Evolutionary conservation across 2,329 filamentous ascomycete genomes (phyloP), one percentile per base, ranked within the genome.

Genomic region (Aspergillus aculeatinus): DNA sequence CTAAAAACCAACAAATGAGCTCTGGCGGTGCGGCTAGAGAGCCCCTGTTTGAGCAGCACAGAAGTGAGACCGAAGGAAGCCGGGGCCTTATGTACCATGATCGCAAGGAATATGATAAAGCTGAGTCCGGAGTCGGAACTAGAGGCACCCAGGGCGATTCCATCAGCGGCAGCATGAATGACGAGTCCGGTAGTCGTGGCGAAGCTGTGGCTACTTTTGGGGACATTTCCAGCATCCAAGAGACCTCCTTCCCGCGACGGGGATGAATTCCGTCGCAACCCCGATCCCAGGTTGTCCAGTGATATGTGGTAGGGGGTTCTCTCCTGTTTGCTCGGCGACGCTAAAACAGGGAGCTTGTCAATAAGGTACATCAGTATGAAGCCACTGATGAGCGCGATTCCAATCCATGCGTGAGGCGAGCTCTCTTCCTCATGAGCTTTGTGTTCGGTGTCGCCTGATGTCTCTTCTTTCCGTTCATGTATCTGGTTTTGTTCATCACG

Each of bases 361-460:
- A 99, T 89, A 23, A 99, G 84, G 72, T 96, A 98, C 95, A 99
- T 99, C 65, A 97, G 84, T 59, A 96, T 87, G 76, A 98, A 99
- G 12, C 95, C 95, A 16, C 91, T 80, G 58, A 96, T 87, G 55
- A 99, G 81, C 2, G 93, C 91, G 57, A 98, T 82, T 5, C 95
- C 95, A 60, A 99, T 90, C 77, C 91, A 95, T 82, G 74, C 92
- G 85, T 80, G 87, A 2, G 86, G 86, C 23, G 76, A 80, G 65
- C 72, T 74, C n/a, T 83, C 80, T 55, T 79, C 73, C 19, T 79
- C 71, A 31, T 80, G 72, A 3, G 75, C 66, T 54, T 74, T 68
- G 25, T 71, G 70, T 42, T 68, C 67, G 29, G 82, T 75, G 48
- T 74, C 66, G 51, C 80, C 72, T 21, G 71, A 65, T 10, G 59